Percentiles rank a stretch among this genome's conserved stretches.
Conservation (phyloP, 495 filamentous ascomycete species). For the Poronia punctata region DNA sequence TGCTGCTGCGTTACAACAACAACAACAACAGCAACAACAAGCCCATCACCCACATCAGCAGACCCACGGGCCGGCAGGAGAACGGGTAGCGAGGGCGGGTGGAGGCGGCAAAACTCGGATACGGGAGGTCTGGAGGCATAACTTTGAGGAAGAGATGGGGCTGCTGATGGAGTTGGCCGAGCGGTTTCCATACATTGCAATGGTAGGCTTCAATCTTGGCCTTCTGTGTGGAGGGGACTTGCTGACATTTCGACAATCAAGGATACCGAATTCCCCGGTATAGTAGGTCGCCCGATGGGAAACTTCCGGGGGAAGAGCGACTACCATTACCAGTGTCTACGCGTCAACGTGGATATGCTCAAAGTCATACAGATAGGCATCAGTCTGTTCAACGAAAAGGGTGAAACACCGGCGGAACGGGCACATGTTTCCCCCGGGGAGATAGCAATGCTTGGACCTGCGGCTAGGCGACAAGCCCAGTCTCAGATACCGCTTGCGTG, state of each 20-base stretch:
- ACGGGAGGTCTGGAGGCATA: constrained; percentile 90
- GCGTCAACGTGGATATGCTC: constrained; percentile 93
- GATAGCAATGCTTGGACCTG: constrained; percentile 29
- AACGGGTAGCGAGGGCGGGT: constrained; percentile 33
- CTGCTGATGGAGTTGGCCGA: constrained; percentile 72
- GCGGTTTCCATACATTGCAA: constrained; percentile 88
- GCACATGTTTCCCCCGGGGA: constrained; percentile 49
- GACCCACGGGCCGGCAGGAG: constrained; percentile 40
- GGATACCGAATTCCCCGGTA: constrained; percentile 97
- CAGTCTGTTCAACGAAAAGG: constrained; percentile 80
- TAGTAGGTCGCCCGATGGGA: constrained; percentile 92
- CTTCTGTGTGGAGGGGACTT: constrained; percentile 1
- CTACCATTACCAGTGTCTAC: constrained; percentile 96
- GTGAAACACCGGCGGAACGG: constrained; percentile 70
- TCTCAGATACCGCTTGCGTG: constrained; percentile 78
- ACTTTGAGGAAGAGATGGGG: constrained; percentile 84
- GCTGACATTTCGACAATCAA: constrained; percentile 33
- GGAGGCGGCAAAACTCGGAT: constrained; percentile 61
- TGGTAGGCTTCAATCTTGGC: constrained; percentile 53
- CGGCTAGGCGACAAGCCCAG: constrained; percentile 38
- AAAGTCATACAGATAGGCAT: constrained; percentile 96
- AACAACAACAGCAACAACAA: constrained; percentile 21
- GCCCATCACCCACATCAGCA: constrained; percentile 48
- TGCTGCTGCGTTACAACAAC: constrained; percentile 62
- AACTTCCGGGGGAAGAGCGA: constrained; percentile 88